Percentiles rank a stretch among this genome's conserved stretches.
Conservation (phyloP, 805 yeast genomes). For the Saturnispora bothae region DNA sequence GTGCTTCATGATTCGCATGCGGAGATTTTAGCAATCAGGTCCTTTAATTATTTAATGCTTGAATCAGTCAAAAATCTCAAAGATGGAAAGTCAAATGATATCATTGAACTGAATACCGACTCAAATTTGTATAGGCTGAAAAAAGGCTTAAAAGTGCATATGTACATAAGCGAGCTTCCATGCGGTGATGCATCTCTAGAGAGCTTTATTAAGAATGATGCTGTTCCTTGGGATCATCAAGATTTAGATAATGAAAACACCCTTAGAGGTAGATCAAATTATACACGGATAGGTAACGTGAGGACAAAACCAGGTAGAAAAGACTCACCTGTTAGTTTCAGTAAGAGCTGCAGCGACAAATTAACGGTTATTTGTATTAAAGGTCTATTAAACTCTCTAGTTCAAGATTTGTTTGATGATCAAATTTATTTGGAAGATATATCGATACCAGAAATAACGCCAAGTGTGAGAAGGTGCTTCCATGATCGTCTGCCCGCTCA, state of each 20-base stretch:
- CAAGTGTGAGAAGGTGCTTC: slow-evolving; percentile 36
- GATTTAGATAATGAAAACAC: slow-evolving; percentile 9
- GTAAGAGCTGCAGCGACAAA: slow-evolving; percentile 89
- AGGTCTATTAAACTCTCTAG: slow-evolving; percentile 41
- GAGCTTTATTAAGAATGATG: slow-evolving; percentile 19
- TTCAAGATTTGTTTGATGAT: slow-evolving; percentile 25
- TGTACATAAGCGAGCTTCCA: slow-evolving; percentile 68
- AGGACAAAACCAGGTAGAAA: slow-evolving; percentile 89
- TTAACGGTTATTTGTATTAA: slow-evolving; percentile 50
- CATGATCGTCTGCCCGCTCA: slow-evolving; percentile 13
- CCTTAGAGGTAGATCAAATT: slow-evolving; percentile 57
- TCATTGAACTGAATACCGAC: slow-evolving; percentile 7
- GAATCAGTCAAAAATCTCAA: slow-evolving; percentile 31
- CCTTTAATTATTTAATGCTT: slow-evolving; percentile 52
- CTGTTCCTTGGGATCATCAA: slow-evolving; percentile 15
- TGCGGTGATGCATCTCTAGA: slow-evolving; percentile 86
- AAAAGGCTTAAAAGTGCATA: slow-evolving; percentile 34
- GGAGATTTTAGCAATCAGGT: slow-evolving; percentile 64
- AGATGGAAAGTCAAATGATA: slow-evolving; percentile 8
- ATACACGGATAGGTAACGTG: slow-evolving; percentile 47
- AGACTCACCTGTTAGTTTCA: slow-evolving; percentile 61
- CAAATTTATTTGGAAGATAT: slow-evolving; percentile 33
- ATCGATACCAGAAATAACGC: slow-evolving; percentile 31
- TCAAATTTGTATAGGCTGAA: slow-evolving; percentile 25
- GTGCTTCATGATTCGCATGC: slow-evolving; percentile 88